Percentiles rank a stretch among this genome's conserved stretches.
These are phyloP conservation scores for Colletotrichum simmondsii DNA, from an alignment of 2,329 filamentous ascomycete species.

Conservation along the genomic window DNA sequence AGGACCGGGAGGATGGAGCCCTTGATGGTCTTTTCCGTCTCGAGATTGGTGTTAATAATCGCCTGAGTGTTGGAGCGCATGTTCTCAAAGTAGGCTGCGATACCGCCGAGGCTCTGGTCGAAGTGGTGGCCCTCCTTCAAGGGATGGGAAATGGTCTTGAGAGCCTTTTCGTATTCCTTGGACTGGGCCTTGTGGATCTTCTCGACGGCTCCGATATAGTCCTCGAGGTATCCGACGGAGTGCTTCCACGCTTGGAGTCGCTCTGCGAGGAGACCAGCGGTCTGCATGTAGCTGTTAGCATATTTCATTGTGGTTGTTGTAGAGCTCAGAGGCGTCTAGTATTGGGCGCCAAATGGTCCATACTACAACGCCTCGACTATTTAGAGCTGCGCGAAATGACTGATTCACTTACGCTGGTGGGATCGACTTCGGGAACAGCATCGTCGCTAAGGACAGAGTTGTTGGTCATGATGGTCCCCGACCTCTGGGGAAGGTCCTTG, in stretches of 20 bases:
- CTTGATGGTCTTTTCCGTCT: constrained; percentile 92
- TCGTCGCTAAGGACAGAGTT: constrained; percentile 55
- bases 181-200: constrained; percentile 86
- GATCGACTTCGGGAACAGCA: constrained; percentile 68
- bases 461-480: constrained; percentile 50
- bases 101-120: constrained; percentile 85
- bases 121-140: constrained; percentile 94
- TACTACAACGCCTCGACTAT: neutral
- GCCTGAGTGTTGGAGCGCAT: constrained; percentile 92
- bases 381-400: constrained; percentile 24
- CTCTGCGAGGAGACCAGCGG: constrained; percentile 84
- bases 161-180: constrained; percentile 94
- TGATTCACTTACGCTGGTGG: constrained; percentile 61
- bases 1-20: constrained; percentile 87
- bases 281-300: constrained; percentile 55
- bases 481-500: constrained; percentile 55
- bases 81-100: constrained; percentile 93
- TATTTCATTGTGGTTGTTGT: neutral
- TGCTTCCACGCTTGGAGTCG: constrained; percentile 96
- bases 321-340: neutral
- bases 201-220: constrained; percentile 86
- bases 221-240: constrained; percentile 88
- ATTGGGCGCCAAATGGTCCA: neutral
- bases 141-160: constrained; percentile 91
- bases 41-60: constrained; percentile 86